Evolutionary conservation across 2,329 filamentous ascomycete species (phyloP).

Genomic region (Rutstroemia sydowiana): DNA sequence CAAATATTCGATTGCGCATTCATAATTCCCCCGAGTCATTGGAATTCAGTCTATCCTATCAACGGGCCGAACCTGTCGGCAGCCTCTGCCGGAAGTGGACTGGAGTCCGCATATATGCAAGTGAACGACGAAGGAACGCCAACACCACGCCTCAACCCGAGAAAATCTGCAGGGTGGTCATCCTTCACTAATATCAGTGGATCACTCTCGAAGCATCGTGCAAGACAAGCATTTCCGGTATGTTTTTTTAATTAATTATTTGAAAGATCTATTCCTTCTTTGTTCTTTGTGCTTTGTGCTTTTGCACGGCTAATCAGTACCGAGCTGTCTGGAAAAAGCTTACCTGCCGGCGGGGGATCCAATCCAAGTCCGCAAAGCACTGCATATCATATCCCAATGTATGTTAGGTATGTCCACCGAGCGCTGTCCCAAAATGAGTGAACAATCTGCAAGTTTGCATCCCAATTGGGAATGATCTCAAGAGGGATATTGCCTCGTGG

Average conservation of each 20-base stretch:
- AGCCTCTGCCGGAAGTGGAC: conserved; percentile 14
- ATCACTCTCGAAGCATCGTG: conserved; percentile 3
- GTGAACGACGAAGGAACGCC: conserved; percentile 20
- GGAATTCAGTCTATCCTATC: conserved; percentile 19
- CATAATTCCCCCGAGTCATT: conserved; percentile 13
- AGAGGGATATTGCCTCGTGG: conserved; percentile 6
- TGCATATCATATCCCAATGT: conserved; percentile 25
- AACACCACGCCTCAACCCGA: conserved; percentile 21
- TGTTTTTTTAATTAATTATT: conserved; percentile 26
- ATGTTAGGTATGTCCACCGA: conserved; percentile 5
- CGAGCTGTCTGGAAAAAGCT: conserved; percentile 15
- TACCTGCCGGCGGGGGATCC: neutral
- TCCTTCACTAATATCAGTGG: conserved; percentile 12
- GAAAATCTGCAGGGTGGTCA: conserved; percentile 14
- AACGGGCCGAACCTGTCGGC: conserved; percentile 25
- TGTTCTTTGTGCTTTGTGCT: conserved; percentile 7
- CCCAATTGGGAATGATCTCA: conserved; percentile 7
- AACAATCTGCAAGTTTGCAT: conserved; percentile 1
- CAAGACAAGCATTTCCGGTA: conserved; percentile 21
- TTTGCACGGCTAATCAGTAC: conserved; percentile 23
- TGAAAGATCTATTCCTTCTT: conserved; percentile 16
- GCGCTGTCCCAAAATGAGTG: neutral
- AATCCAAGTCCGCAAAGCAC: conserved; percentile 14
- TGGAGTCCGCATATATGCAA: conserved; percentile 25
- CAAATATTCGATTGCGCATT: neutral